These are phyloP conservation scores for Apostasia ramifera DNA, from an alignment of 106 monocot genomes.

Conservation along the genomic window DNA sequence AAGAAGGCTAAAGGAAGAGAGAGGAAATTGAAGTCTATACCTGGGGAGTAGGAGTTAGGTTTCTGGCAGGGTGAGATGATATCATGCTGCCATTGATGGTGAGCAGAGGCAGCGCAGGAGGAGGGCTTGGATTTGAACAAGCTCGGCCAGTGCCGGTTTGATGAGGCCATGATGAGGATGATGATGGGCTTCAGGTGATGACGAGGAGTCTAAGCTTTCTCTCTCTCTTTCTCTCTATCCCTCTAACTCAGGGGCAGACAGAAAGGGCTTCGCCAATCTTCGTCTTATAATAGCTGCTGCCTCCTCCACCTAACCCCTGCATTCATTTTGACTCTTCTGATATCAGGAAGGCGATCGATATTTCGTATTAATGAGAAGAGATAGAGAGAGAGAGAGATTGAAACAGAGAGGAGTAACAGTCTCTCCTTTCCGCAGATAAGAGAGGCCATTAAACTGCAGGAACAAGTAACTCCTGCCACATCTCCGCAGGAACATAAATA, in stretches of 20 bases:
- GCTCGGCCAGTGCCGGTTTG: constrained; percentile 99
- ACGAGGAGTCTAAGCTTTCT: neutral
- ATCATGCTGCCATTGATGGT: constrained; percentile 77
- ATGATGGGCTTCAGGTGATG: constrained; percentile 17
- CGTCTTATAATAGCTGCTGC: constrained; percentile 33
- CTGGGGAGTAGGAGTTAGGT: constrained; percentile 42
- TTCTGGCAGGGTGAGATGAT: constrained; percentile 54
- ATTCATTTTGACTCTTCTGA: constrained; percentile 24
- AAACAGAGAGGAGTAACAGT: constrained; percentile 20
- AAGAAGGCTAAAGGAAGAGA: neutral
- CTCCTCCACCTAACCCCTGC: constrained; percentile 36
- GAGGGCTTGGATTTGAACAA: constrained; percentile 94
- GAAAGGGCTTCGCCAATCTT: neutral
- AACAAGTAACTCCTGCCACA: constrained; percentile 26
- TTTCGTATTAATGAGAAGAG: neutral
- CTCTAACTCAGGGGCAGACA: constrained; percentile 16
- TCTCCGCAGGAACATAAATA: constrained; percentile 14
- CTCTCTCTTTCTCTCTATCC: constrained; percentile 11
- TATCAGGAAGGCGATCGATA: neutral
- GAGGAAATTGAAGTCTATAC: constrained; percentile 13
- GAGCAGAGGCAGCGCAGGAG: constrained; percentile 40
- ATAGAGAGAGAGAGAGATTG: neutral
- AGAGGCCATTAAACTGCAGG: constrained; percentile 20
- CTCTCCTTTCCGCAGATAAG: constrained; percentile 4
- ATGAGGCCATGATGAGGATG: constrained; percentile 73